Base-by-base conservation (phyloP, 2,329 filamentous ascomycete species). In the Colletotrichum sp. region DNA sequence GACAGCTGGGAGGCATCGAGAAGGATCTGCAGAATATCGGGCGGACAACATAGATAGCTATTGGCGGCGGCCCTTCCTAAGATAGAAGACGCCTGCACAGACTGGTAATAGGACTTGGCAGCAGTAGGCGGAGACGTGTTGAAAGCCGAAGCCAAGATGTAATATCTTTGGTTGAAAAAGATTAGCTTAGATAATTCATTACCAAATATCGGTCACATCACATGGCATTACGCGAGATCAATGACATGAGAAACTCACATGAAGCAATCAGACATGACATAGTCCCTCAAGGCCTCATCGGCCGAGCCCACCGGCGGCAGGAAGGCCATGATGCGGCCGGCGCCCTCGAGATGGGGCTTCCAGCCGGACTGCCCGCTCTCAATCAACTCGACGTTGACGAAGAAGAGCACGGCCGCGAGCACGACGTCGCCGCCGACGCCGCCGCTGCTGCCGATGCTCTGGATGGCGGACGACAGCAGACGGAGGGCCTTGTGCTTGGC, bases 381-480 rank as follows among this genome's bases (percentile, higher is more conserved):
- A 67, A 89, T 87, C 64, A 89, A 82, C 80, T 90, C 87, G 66
- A 89, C 83, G 76, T 89, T 88, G 81, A 90, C 83, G 78, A 89
- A 86, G 79, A 89, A 89, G 22, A 89, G 82, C 5, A 88, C 86
- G 0, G 88, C 86, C 2, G 88, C 86, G 4, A 89, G 82, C 4
- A 88, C 81, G 12, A 87, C 83, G 61, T 87, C 86, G 16, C 83
- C 83, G 16, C 83, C 84, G 3, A 83, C 82, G 57, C 69, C 57
- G 32, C 69, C 68, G 25, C 57, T 63, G 4, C 82, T 81, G 12
- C 84, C 82, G 12, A 87, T 81, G 22, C 84, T 80, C 67, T 84
- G 82, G 27, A 89, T 76, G 5, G 87, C 88, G 4, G 79, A 71
- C 19, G 82, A 84, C 78, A 89, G 84, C 65, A 88, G 82, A 2